These are phyloP conservation scores for Theobroma grandiflorum DNA, from an alignment of 441 rosid genomes.

Conservation along the genomic window DNA sequence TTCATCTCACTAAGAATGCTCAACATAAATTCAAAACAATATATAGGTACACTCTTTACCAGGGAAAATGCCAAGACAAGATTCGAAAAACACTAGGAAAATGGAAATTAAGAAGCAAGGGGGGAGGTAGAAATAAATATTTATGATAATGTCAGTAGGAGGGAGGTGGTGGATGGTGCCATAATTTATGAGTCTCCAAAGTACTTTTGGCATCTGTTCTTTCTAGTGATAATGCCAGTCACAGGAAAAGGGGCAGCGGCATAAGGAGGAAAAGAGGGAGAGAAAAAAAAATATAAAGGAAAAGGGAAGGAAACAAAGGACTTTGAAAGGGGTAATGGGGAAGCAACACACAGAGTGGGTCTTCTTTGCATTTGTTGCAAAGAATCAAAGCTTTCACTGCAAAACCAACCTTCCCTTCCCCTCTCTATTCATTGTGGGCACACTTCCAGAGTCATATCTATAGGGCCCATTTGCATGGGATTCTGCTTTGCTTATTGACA, in stretches of 20 bases:
- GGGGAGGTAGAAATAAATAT: conserved; percentile 28
- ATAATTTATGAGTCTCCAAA: conserved; percentile 31
- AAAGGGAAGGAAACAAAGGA: conserved; percentile 15
- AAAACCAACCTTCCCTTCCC: conserved; percentile 32
- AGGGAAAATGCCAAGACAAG: conserved; percentile 7
- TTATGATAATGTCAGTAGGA: conserved; percentile 39
- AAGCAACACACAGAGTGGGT: conserved; percentile 19
- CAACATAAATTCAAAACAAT: neutral
- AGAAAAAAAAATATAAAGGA: neutral
- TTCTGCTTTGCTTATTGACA: neutral
- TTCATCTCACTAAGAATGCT: neutral
- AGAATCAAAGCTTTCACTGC: conserved; percentile 44
- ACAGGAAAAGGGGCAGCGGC: conserved; percentile 33
- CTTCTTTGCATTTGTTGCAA: conserved; percentile 33
- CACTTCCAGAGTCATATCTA: conserved; percentile 29
- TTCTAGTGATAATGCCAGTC: conserved; percentile 35
- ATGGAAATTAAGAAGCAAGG: conserved; percentile 14
- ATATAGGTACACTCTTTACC: neutral
- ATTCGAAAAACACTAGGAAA: neutral
- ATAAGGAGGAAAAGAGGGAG: neutral
- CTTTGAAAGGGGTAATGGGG: conserved; percentile 22
- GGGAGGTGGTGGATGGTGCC: conserved; percentile 35
- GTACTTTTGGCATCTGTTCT: conserved; percentile 28
- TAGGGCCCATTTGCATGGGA: conserved; percentile 22
- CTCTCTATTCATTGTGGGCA: conserved; percentile 45